Evolutionary conservation across 345 rosid genomes (phyloP), one percentile per base, ranked within the genome.

Genomic region (Draba incana): DNA sequence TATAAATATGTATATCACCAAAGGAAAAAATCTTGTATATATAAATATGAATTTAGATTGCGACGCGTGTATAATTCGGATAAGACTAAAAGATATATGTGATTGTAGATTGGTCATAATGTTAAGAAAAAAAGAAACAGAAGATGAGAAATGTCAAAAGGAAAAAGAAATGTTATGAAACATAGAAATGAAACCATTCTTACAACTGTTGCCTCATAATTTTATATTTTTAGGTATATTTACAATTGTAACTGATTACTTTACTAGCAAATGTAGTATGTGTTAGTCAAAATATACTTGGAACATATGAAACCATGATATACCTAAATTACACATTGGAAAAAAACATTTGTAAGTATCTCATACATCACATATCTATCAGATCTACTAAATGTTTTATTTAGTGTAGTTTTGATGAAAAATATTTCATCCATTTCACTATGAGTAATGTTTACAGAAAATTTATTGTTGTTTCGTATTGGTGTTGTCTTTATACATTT

Each of bases 331-430:
- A 11, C 27, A 37, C 28, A 16, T 10, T 20, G 27, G 0, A 28
- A 27, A 43, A 15, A 15, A 8, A 35, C 8, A 35, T 35, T 8
- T 35, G 10, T 2, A 35, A 50, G 6, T 6, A 27, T 2, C 28
- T 16, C 28, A 56, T 56, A n/a, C n/a, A 37, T 56, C 61, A 15
- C 28, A 56, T 54, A 31, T 6, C 11, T 20, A 30, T 5, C 11
- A 1, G 9, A 1, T 47, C 16, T 62, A 24, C 35, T 14, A 41
- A 35, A 8, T 11, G 2, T 65, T 39, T 27, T 50, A n/a, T 39
- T 64, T 64, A n/a, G 11, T 50, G 48, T 59, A 42, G 23, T 5
- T 24, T 64, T 28, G 25, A 62, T n/a, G 37, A 2, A 15, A 37
- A 50, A 13, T 37, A 37, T 9, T 25, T 39, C 57, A 50, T 24